Evolutionary conservation across 192 early-diverging fungal genomes (phyloP), one percentile per base, ranked within the genome.

Genomic region (Funneliformis mosseae): DNA sequence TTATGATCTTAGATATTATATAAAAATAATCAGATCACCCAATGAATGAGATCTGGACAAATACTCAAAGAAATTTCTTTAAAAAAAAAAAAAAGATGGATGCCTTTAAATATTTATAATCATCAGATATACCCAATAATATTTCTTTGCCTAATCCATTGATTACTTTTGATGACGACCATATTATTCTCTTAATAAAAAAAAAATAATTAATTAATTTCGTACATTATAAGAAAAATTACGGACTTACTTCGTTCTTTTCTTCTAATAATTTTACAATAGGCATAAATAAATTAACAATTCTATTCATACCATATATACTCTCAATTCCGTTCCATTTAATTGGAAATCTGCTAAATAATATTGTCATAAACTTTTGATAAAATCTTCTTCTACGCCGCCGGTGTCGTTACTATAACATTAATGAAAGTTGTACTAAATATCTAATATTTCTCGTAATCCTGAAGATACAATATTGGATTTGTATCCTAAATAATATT

Each of bases 21-120:
- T n/a, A n/a, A n/a, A n/a, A n/a, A n/a, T n/a, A 79, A 99, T 94
- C 98, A 99, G 98, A 83, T 99, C 98, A 12, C 98, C 98, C 16
- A 99, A 85, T 2, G 96, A 97, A 25, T 99, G 46, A 99, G 83
- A 1, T 97, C 98, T 3, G 98, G 98, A 83, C 97, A 97, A 83
- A 99, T 5, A 98, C 95, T 0, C 97, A 97, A 75, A 99, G 98
- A 82, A 97, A 85, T 84, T 99, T 98, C 90, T 94, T 83, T 5
- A 80, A 41, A 72, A 73, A 79, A n/a, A n/a, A 25, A 8, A 75
- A 12, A 18, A 23, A 16, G 39, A 11, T 48, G 14, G 1, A 28
- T 11, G 12, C 46, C 55, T 33, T 8, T 33, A 62, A 33, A 43
- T 45, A n/a, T 11, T 5, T 81, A n/a, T n/a, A 14, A 28, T 48